Percentiles rank a stretch among this genome's conserved stretches.
Evolutionary conservation across 768 basidiomycete species (phyloP).

Genomic region (Gloeopeniophorella convolvens): DNA sequence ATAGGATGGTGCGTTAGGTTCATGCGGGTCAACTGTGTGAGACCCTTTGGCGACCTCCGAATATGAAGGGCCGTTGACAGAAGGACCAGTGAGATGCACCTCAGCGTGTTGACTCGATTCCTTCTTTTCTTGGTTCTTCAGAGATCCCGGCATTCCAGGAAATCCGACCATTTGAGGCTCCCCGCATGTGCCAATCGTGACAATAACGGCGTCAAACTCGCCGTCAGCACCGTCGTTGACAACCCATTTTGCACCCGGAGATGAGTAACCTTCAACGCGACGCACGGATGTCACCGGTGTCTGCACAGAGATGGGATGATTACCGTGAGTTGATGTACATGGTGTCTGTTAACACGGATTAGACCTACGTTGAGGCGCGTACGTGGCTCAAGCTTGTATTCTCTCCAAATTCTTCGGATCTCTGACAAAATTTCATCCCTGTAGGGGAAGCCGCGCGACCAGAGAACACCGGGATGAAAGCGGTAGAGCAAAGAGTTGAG

Average conservation of each 20-base stretch:
- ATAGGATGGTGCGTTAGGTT: neutral
- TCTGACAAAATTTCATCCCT: slow-evolving; percentile 47
- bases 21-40: neutral
- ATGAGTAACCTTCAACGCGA: neutral
- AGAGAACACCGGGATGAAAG: slow-evolving; percentile 41
- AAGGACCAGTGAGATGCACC: neutral
- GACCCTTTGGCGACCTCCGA: neutral
- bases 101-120: neutral
- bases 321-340: slow-evolving; percentile 19
- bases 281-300: neutral
- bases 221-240: slow-evolving; percentile 43
- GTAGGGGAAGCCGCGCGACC: slow-evolving; percentile 39
- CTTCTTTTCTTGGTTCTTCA: slow-evolving; percentile 11
- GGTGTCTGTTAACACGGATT: slow-evolving; percentile 29
- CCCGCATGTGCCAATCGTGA: slow-evolving; percentile 45
- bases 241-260: slow-evolving; percentile 33
- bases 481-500: slow-evolving; percentile 46
- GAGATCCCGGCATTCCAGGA: slow-evolving; percentile 37
- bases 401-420: slow-evolving; percentile 38
- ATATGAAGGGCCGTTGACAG: neutral
- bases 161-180: slow-evolving; percentile 38
- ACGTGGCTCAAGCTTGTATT: slow-evolving; percentile 40
- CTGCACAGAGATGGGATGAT: neutral
- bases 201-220: slow-evolving; percentile 45
- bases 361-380: slow-evolving; percentile 42